Evolutionary conservation across 768 basidiomycete species (phyloP).

Genomic region (Phallus indusiatus): DNA sequence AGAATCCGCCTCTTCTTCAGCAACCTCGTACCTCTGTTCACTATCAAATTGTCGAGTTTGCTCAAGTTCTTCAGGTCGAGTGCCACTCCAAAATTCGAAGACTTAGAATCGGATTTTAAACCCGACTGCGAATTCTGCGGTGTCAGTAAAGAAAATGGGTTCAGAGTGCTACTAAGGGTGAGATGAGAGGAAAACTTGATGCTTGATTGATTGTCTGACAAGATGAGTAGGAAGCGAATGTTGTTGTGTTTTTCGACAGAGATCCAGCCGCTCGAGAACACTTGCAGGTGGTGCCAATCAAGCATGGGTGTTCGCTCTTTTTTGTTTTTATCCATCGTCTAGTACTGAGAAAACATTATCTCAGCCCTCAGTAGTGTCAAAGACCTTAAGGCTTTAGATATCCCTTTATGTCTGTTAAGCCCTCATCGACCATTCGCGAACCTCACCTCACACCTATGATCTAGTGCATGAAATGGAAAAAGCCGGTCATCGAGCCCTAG

Average conservation of each 20-base stretch:
- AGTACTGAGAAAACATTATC: neutral
- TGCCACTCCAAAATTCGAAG: neutral
- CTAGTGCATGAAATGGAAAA: conserved; percentile 38
- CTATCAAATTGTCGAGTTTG: too few species aligned
- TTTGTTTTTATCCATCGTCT: neutral
- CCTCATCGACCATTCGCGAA: conserved; percentile 1
- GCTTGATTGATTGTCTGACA: neutral
- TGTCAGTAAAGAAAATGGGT: conserved; percentile 22
- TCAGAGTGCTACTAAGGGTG: conserved; percentile 27
- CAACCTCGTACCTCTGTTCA: too few species aligned
- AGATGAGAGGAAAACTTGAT: neutral
- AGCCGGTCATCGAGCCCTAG: conserved; percentile 46
- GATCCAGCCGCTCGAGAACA: conserved; percentile 27
- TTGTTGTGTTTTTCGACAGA: conserved; percentile 26
- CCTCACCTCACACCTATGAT: conserved; percentile 14
- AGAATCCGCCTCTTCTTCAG: too few species aligned
- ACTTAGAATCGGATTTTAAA: neutral
- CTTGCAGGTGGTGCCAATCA: conserved; percentile 26
- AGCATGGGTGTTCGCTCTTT: conserved; percentile 25
- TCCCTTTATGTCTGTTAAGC: conserved; percentile 36
- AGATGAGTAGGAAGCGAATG: conserved; percentile 20
- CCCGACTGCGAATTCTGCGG: conserved; percentile 25
- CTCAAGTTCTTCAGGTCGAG: neutral
- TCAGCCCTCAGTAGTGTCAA: conserved; percentile 42
- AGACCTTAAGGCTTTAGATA: conserved; percentile 34